A percentile compares a stretch with the other conserved stretches of the same genome.
Conservation (phyloP, 495 filamentous ascomycete genomes). For the Podospora sp. region DNA sequence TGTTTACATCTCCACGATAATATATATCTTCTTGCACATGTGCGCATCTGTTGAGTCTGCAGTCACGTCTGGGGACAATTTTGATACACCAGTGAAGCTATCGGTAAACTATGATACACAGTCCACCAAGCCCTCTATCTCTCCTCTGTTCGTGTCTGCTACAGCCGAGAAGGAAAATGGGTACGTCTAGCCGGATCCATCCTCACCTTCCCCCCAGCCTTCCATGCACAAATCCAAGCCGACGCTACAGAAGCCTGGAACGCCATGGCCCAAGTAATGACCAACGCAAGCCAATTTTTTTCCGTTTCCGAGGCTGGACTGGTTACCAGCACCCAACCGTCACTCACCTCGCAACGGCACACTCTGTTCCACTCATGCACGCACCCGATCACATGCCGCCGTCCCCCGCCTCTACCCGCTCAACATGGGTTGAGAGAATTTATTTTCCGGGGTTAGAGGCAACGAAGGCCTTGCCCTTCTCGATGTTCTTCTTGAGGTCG, state of each 20-base stretch:
- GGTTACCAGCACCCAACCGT: neutral
- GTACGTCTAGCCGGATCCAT: slow-evolving; percentile 3
- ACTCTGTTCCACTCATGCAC: slow-evolving; percentile 1
- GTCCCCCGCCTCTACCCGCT: neutral
- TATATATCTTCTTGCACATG: neutral
- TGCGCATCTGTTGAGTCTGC: neutral
- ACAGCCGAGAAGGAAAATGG: neutral
- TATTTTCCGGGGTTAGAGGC: slow-evolving; percentile 59
- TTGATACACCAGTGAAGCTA: slow-evolving; percentile 17
- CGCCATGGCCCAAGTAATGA: slow-evolving; percentile 11
- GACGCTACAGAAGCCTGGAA: slow-evolving; percentile 14
- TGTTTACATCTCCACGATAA: neutral
- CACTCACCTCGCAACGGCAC: neutral
- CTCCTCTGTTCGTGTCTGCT: neutral
- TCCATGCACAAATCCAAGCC: slow-evolving; percentile 4
- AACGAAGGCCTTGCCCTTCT: slow-evolving; percentile 58
- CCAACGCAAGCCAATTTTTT: slow-evolving; percentile 7
- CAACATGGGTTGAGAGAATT: slow-evolving; percentile 14
- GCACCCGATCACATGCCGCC: neutral
- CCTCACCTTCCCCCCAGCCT: neutral
- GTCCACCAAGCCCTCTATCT: slow-evolving; percentile 13
- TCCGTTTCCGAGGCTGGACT: slow-evolving; percentile 13
- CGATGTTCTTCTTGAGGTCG: slow-evolving; percentile 84
- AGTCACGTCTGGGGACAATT: neutral
- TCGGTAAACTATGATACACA: slow-evolving; percentile 26